Conservation (phyloP, 129 eudicot genomes). For the Saussurea involucrata region DNA sequence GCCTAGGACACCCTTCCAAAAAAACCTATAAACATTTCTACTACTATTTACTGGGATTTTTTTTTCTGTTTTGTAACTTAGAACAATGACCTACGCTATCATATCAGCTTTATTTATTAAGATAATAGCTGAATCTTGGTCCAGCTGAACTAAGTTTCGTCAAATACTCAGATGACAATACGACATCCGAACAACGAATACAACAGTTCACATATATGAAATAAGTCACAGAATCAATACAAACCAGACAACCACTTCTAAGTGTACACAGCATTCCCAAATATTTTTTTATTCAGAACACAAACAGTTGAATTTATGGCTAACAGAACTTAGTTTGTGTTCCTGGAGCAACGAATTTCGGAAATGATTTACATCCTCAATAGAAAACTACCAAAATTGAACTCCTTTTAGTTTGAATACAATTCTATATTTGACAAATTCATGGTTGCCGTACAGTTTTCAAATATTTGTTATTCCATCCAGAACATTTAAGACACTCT, state of each 20-base stretch:
- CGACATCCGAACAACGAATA: neutral
- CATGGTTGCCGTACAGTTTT: neutral
- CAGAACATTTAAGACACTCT: neutral
- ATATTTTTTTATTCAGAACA: no score
- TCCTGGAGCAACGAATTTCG: no score
- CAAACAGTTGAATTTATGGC: neutral
- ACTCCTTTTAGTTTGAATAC: neutral
- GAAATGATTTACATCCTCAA: neutral
- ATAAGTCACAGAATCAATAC: neutral
- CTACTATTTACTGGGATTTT: neutral
- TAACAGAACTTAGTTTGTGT: no score
- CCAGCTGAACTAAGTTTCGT: neutral
- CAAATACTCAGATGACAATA: neutral
- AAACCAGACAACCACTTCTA: neutral
- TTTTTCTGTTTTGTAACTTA: neutral
- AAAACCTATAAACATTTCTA: no score
- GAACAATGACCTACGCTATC: neutral
- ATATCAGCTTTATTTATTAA: neutral
- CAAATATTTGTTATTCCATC: neutral
- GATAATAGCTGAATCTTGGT: neutral
- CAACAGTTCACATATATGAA: neutral
- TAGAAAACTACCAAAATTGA: neutral
- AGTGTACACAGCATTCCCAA: neutral
- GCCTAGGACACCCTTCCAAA: no score
- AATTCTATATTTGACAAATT: neutral